Evolutionary conservation across 371 early-diverging fungal species (phyloP), one percentile per base, ranked within the genome.

Genomic region (Mortierella sp.): DNA sequence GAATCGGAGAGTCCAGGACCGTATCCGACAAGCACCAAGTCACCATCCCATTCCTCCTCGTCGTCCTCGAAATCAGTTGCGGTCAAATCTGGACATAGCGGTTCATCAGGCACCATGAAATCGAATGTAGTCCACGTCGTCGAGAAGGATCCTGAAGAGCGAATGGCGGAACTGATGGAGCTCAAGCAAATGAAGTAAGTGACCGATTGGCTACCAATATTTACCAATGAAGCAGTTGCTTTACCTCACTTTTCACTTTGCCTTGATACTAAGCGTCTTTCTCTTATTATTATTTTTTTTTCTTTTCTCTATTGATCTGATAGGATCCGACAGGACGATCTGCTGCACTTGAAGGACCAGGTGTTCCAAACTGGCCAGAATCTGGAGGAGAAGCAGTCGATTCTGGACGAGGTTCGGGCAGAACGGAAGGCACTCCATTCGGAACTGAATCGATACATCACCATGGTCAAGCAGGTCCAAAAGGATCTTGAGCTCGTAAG

Each of bases 381-480:
- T n/a, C 66, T 82, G 2, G 82, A 82, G 41, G 78, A 77, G 22
- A 82, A 82, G 58, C 69, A 77, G 41, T 53, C 68, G 22, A 53
- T 82, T 24, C 52, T 82, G 64, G 82, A 71, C 26, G 78, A 77
- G 39, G 73, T 82, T 1, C 70, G 75, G 1, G 58, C 71, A 8
- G 82, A 82, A 31, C 67, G 82, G 14, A 82, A 82, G 55, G 14
- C 48, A 4, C 64, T 82, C 11, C 78, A 78, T 37, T 43, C 74
- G 34, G 82, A 82, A 48, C 66, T 82, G 34, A 26, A 53, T 2
- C 74, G 77, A 13, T 74, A 77, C 31, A 68, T 77, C 31, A 45
- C 52, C 70, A 77, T 82, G 82, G 72, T 82, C 44, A 70, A 74
- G 13, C 82, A 82, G 26, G 63, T 82, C 52, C 82, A 77, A 37